Percentiles rank a stretch among this genome's conserved stretches.
Evolutionary conservation across 768 basidiomycete genomes (phyloP).

Genomic region (Polyporus arcularius): DNA sequence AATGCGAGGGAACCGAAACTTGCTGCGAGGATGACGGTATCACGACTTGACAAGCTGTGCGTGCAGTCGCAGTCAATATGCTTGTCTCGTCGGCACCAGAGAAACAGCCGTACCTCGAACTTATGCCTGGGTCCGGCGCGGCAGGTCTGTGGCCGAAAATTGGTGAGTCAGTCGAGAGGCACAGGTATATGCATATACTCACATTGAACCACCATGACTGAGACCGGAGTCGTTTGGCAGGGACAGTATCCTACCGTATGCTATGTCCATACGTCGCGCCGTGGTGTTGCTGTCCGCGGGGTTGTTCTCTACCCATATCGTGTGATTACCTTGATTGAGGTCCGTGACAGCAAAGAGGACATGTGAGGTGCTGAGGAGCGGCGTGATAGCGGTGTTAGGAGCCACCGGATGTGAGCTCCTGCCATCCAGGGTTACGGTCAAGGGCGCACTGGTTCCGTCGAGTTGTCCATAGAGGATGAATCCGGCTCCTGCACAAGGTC

Average conservation of each 20-base stretch:
- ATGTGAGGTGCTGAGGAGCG: neutral
- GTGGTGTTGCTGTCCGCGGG: neutral
- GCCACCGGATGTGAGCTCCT: neutral
- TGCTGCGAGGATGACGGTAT: constrained; percentile 4
- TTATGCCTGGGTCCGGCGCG: too few relatives aligned
- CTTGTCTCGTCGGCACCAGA: neutral
- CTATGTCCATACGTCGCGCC: neutral
- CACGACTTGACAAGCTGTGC: neutral
- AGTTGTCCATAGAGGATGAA: constrained; percentile 14
- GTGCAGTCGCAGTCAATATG: too few relatives aligned
- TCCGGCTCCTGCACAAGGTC: neutral
- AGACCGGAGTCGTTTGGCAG: neutral
- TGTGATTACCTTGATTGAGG: constrained; percentile 3
- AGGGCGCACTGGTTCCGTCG: constrained; percentile 1
- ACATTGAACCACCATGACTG: too few relatives aligned
- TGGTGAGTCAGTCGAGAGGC: too few relatives aligned
- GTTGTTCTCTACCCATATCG: constrained; percentile 14
- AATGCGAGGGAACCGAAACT: constrained; percentile 3
- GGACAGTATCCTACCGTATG: neutral
- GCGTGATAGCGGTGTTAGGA: constrained; percentile 6
- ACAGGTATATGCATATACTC: too few relatives aligned
- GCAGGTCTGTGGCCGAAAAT: too few relatives aligned
- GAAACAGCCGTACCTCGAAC: neutral
- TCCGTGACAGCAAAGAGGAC: constrained; percentile 5
- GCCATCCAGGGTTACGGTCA: constrained; percentile 18